Base-by-base conservation (phyloP, 306 rosid genomes). In the Albizia julibrissin region DNA sequence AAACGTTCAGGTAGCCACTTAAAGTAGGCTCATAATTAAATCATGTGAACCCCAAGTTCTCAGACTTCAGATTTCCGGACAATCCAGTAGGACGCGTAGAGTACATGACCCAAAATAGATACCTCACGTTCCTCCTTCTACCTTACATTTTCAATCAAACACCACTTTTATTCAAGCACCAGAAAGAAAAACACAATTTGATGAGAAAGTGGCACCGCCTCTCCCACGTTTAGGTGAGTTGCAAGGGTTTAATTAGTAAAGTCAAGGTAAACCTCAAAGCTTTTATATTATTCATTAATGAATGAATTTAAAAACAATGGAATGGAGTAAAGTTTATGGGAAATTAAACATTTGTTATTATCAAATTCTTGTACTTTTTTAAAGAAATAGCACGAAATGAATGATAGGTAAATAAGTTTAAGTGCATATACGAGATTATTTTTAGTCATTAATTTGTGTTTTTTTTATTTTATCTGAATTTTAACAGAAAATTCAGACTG, bases 21-120 rank as follows among this genome's bases (percentile, higher is more conserved):
- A 6, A 29, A 29, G 69, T 29, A 64, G 69, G 67, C 40, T 82
- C 79, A 74, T 61, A 34, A 85, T 69, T 78, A 34, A 78, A 68
- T 29, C 76, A 47, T 59, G 84, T 81, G 74, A 81, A 65, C 70
- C 12, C 26, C 44, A 8, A 33, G 21, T 62, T 62, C 7, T 27
- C 0, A 1, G 37, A 66, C 26, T 33, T 33, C 44, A 31, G 31
- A 5, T 66, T 16, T 66, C 24, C 22, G 44, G 71, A 7, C 42
- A 31, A 37, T 37, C 40, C 0, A 37, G 40, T 37, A 37, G 40
- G 40, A 65, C 40, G 43, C 70, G 42, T 7, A 7, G 2, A 18
- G 69, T 16, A 7, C 2, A 8, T 31, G 44, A 3, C 71, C 71
- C 71, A 66, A 66, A 66, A 18, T 66, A 66, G 43, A 66, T 33